Conservation (phyloP, 2,329 filamentous ascomycete genomes). For the Cryphonectria carpinicola region DNA sequence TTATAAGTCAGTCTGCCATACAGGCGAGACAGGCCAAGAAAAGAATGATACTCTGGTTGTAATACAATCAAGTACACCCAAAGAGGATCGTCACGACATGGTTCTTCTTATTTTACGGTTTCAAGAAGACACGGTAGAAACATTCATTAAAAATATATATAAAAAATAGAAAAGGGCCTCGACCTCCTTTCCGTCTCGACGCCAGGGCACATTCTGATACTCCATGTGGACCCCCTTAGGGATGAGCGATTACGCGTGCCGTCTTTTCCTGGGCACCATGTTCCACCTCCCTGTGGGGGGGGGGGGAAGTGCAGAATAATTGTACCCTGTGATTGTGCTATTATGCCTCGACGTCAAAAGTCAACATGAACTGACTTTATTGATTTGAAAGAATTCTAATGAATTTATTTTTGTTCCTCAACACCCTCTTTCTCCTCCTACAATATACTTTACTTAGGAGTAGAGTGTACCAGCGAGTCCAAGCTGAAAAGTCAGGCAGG, state of each 20-base stretch:
- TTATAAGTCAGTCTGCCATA: neutral
- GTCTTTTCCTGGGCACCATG: neutral
- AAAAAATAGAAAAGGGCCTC: neutral
- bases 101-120: neutral
- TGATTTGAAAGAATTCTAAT: no score
- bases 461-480: no score
- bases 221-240: neutral
- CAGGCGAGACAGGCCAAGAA: neutral
- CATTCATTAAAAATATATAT: neutral
- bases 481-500: no score
- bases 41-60: neutral
- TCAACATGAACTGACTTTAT: neutral
- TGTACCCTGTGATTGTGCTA: neutral
- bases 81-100: neutral
- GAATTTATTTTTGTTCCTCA: neutral
- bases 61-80: neutral
- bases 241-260: constrained; percentile 10
- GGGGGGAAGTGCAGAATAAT: no score
- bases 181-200: neutral
- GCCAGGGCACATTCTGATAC: constrained; percentile 4
- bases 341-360: neutral
- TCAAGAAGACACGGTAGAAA: neutral
- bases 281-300: constrained; percentile 1
- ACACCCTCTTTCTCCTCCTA: neutral
- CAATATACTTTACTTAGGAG: no score